Base-by-base conservation (phyloP, 331 rosid genomes). In the Acacia concinna region DNA sequence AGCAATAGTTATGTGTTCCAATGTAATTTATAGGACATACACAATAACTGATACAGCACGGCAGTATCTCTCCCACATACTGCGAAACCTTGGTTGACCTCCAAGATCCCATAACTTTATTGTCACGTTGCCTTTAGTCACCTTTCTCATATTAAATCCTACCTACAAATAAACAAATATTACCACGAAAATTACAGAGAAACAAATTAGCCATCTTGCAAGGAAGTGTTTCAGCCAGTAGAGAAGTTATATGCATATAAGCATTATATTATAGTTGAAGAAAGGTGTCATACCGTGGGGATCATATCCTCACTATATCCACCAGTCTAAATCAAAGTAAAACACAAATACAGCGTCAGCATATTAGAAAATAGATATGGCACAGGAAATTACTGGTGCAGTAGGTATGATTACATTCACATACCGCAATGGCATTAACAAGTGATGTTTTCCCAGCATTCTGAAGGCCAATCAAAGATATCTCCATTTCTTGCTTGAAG, bases 401-500 rank as follows among this genome's bases (percentile, higher is more conserved):
- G 60, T 69, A 57, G 49, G 59, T 47, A 20, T 56, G 43, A 32
- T 67, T 37, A n/a, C 72, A 37, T 35, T 71, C 49, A 86, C 92
- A 83, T 84, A 90, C 92, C 57, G 89, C 92, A 78, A 90, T 79
- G 75, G 83, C 94, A 78, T 86, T 90, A 59, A 90, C 89, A 74
- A 88, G 87, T 1, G 92, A 90, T 34, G 90, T 90, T 85, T 88
- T 90, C 66, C 94, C 90, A 3, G 89, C 89, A 84, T 90, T 86
- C 81, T 88, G 90, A 81, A 90, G 92, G 90, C 89, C 90, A 77
- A 90, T 85, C 64, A 90, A 57, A 65, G 94, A 88, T 9, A 85
- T 80, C 87, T 90, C 90, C 92, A 88, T 88, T 76, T 90, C 92
- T 81, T 88, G 94, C 89, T 90, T 88, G 85, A 85, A 86, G 62